Percentiles rank a stretch among this genome's conserved stretches.
phyloP scores from a whole-genome alignment of 2,329 filamentous ascomycete species.

The Fusarium mundagurra region DNA sequence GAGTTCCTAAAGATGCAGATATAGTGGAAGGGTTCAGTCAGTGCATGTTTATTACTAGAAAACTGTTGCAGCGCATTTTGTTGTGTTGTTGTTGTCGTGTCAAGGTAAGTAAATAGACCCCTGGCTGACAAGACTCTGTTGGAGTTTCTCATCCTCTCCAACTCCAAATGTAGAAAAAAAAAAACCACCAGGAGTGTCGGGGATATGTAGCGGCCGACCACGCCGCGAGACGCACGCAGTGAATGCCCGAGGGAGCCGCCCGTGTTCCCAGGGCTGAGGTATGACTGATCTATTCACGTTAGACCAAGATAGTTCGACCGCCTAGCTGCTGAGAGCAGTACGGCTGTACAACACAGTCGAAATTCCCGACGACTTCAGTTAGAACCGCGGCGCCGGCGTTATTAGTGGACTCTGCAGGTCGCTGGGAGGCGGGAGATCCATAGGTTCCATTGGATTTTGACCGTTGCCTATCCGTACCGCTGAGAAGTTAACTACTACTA shows the following conservation, averaged over 20 bases:
- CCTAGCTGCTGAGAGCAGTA: background rate
- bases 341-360: background rate
- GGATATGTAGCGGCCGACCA: slow-evolving; percentile 24
- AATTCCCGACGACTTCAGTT: slow-evolving; percentile 3
- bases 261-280: slow-evolving; percentile 32
- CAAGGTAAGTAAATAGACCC: background rate
- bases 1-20: background rate
- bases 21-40: background rate
- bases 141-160: slow-evolving; percentile 10
- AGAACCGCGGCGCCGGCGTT: slow-evolving; percentile 19
- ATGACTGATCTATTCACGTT: slow-evolving; percentile 3
- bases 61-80: background rate
- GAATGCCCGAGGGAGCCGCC: slow-evolving; percentile 26
- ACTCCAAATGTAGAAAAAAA: background rate
- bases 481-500: slow-evolving; percentile 3
- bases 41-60: background rate
- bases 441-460: background rate
- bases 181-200: slow-evolving; percentile 17
- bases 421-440: background rate
- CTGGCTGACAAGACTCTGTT: slow-evolving; percentile 22
- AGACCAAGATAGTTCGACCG: background rate
- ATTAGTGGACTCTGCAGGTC: slow-evolving; percentile 13
- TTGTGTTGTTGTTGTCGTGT: background rate
- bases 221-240: slow-evolving; percentile 16
- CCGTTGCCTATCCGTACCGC: slow-evolving; percentile 22